These are phyloP conservation scores for Vaccinium darrowii DNA, from an alignment of 148 eudicot species.

Conservation along the genomic window DNA sequence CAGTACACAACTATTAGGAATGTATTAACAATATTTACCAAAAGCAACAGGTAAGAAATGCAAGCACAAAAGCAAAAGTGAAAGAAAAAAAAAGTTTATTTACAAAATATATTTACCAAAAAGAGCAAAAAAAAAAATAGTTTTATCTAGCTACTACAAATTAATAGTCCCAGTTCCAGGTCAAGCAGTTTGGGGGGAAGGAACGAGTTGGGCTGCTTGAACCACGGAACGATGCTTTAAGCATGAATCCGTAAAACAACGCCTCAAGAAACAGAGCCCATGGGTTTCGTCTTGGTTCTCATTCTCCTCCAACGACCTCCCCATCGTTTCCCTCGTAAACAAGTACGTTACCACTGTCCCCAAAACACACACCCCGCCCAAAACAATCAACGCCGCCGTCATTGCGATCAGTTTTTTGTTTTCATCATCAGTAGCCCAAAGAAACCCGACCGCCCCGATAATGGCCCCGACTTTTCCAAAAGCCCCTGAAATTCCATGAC, in stretches of 20 bases:
- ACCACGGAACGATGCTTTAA: not conserved
- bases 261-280: slow-evolving; percentile 13
- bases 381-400: slow-evolving; percentile 28
- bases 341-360: slow-evolving; percentile 47
- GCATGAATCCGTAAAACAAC: slow-evolving; percentile 4
- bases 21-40: too few species aligned
- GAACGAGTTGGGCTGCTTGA: too few species aligned
- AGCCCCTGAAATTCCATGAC: slow-evolving; percentile 67
- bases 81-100: too few species aligned
- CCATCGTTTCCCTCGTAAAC: slow-evolving; percentile 52
- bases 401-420: slow-evolving; percentile 15
- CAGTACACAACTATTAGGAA: too few species aligned
- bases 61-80: too few species aligned
- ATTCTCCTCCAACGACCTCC: slow-evolving; percentile 63
- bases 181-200: too few species aligned
- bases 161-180: too few species aligned
- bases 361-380: slow-evolving; percentile 46
- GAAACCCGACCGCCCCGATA: slow-evolving; percentile 44
- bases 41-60: too few species aligned
- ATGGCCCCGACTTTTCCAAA: slow-evolving; percentile 60
- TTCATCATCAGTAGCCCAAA: slow-evolving; percentile 34
- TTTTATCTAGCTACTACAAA: too few species aligned
- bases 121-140: too few species aligned
- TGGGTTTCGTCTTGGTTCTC: slow-evolving; percentile 30
- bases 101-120: too few species aligned